Percentiles rank a stretch among this genome's conserved stretches.
phyloP scores from a whole-genome alignment of 2,329 filamentous ascomycete genomes.

The Fusarium phyllophilum region DNA sequence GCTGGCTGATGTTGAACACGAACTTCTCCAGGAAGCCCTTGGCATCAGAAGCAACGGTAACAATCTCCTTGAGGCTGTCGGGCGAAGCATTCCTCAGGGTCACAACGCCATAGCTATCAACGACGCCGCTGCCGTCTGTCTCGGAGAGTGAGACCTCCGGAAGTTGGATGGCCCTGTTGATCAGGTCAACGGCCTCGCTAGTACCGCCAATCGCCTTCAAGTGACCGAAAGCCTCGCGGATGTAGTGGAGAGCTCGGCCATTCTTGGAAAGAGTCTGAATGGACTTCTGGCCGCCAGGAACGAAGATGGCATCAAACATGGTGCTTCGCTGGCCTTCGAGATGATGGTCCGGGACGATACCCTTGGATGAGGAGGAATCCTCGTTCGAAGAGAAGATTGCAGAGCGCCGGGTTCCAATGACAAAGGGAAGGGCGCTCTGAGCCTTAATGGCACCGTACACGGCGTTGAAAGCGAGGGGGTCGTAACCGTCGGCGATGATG shows the following conservation, averaged over 20 bases:
- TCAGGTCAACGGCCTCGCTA: constrained; percentile 74
- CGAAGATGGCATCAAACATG: constrained; percentile 82
- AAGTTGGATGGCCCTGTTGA: constrained; percentile 60
- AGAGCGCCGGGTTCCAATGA: constrained; percentile 76
- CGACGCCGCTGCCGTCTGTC: constrained; percentile 54
- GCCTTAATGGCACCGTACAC: constrained; percentile 71
- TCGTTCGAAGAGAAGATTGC: constrained; percentile 71
- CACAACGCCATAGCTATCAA: constrained; percentile 80
- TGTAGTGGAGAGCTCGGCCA: constrained; percentile 79
- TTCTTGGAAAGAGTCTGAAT: constrained; percentile 72
- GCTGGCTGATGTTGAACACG: constrained; percentile 74
- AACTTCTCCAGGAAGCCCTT: constrained; percentile 77
- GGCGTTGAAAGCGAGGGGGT: constrained; percentile 70
- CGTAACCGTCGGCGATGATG: constrained; percentile 81
- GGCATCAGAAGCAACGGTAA: constrained; percentile 73
- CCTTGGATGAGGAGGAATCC: constrained; percentile 61
- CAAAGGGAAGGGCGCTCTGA: constrained; percentile 73
- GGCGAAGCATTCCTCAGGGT: constrained; percentile 67
- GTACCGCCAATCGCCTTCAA: constrained; percentile 82
- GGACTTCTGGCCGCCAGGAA: constrained; percentile 76
- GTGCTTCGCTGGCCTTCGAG: constrained; percentile 82
- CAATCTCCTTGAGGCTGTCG: constrained; percentile 67
- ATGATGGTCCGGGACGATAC: constrained; percentile 77
- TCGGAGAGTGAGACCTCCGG: constrained; percentile 55
- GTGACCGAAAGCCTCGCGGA: constrained; percentile 84